These are phyloP conservation scores for Evernia prunastri DNA, from an alignment of 495 filamentous ascomycete species.

Conservation along the genomic window DNA sequence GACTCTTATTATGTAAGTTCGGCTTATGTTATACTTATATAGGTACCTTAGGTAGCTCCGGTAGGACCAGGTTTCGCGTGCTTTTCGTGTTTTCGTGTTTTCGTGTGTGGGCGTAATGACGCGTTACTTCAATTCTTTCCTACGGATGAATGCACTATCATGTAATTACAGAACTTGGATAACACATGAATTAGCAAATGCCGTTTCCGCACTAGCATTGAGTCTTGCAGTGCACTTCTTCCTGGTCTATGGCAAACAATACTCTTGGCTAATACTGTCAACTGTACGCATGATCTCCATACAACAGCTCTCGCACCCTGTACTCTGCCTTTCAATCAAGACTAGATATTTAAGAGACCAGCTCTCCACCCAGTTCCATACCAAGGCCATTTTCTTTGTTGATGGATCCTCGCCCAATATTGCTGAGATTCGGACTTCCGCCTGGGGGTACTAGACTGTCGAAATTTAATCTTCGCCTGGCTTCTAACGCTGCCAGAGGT, in stretches of 20 bases:
- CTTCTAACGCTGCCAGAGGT: slow-evolving; percentile 49
- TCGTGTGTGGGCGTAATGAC: not conserved
- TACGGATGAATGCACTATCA: not conserved
- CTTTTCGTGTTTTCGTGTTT: not conserved
- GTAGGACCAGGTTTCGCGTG: not conserved
- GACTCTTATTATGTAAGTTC: too few relatives aligned
- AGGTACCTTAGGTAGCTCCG: too few relatives aligned
- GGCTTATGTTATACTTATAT: too few relatives aligned
- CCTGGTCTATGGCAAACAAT: not conserved
- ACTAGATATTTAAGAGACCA: slow-evolving; percentile 35
- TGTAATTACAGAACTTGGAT: not conserved
- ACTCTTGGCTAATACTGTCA: not conserved
- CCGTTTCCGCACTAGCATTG: not conserved
- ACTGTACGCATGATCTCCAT: not conserved
- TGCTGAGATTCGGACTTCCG: slow-evolving; percentile 24
- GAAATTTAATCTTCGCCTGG: slow-evolving; percentile 59
- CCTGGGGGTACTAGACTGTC: slow-evolving; percentile 54
- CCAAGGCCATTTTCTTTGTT: slow-evolving; percentile 34
- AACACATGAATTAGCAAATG: not conserved
- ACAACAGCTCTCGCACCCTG: not conserved
- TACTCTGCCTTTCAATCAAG: not conserved
- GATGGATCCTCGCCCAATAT: slow-evolving; percentile 16
- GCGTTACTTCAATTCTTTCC: not conserved
- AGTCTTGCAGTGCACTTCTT: not conserved
- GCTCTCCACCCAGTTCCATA: slow-evolving; percentile 54